Conservation (phyloP, 345 rosid genomes). For the Corymbia maculata region DNA sequence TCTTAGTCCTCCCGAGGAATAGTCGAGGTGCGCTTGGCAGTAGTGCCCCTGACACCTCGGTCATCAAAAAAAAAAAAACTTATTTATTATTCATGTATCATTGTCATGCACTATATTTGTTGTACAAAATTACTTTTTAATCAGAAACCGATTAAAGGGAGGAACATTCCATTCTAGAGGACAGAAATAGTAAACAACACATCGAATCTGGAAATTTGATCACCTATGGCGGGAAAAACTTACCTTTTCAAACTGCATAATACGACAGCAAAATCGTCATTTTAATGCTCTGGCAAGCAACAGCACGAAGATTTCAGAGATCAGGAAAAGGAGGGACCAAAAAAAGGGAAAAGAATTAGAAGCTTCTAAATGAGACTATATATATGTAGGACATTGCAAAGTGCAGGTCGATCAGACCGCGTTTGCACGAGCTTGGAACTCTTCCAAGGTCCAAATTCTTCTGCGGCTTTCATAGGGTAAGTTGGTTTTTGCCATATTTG, state of each 20-base stretch:
- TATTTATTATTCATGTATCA: background rate
- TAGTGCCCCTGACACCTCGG: no score
- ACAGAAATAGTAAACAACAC: background rate
- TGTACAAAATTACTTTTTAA: no score
- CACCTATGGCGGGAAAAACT: background rate
- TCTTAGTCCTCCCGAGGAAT: no score
- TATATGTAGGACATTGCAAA: background rate
- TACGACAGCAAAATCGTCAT: background rate
- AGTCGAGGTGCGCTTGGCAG: no score
- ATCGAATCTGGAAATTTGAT: background rate
- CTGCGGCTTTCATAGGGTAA: background rate
- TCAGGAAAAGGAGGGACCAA: background rate
- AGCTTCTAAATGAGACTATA: background rate
- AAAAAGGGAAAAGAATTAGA: background rate
- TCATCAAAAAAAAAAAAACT: no score
- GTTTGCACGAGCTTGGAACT: background rate
- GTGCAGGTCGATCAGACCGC: background rate
- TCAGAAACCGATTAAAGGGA: background rate
- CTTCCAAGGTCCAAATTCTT: background rate
- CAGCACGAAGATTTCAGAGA: background rate
- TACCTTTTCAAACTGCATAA: background rate
- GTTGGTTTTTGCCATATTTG: background rate
- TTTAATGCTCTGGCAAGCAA: background rate
- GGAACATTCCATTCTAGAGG: background rate
- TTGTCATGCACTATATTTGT: accelerated